Conservation (phyloP, 1,284 basidiomycete species). For the Phylloporus gajari region DNA sequence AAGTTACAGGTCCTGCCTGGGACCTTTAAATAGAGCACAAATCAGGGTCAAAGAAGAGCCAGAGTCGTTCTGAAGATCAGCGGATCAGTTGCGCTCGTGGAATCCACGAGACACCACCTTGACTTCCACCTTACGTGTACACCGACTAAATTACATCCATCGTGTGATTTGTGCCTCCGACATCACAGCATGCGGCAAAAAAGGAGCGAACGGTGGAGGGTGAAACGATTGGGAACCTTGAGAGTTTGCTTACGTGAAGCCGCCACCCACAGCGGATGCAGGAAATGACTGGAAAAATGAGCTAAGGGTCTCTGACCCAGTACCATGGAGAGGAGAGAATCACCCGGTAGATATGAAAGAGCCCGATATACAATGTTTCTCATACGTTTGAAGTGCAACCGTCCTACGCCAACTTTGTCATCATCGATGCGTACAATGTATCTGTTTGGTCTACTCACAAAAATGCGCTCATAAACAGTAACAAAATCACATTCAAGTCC, state of each 20-base stretch:
- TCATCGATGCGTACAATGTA: neutral
- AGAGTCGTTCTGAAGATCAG: no score
- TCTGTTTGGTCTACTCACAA: neutral
- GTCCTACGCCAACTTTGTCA: no score
- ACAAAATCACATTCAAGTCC: no score
- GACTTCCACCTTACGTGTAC: no score
- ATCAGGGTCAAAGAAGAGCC: no score
- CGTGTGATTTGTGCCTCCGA: neutral
- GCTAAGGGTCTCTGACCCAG: neutral
- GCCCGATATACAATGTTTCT: conserved; percentile 6
- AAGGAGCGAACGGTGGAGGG: neutral
- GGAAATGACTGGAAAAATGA: conserved; percentile 4
- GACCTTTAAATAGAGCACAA: conserved; percentile 32
- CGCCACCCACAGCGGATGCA: no score
- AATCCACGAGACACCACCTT: no score
- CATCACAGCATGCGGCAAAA: conserved; percentile 15
- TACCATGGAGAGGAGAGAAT: neutral
- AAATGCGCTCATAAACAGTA: neutral
- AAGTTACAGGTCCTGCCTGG: neutral
- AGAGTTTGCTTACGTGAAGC: no score
- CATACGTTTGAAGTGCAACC: neutral
- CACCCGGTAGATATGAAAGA: neutral
- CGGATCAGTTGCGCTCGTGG: no score
- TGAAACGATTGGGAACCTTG: no score
- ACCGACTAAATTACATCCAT: neutral